These are phyloP conservation scores for Capsaspora owczarzaki DNA, from an alignment of 78 protist species.

Conservation along the genomic window DNA sequence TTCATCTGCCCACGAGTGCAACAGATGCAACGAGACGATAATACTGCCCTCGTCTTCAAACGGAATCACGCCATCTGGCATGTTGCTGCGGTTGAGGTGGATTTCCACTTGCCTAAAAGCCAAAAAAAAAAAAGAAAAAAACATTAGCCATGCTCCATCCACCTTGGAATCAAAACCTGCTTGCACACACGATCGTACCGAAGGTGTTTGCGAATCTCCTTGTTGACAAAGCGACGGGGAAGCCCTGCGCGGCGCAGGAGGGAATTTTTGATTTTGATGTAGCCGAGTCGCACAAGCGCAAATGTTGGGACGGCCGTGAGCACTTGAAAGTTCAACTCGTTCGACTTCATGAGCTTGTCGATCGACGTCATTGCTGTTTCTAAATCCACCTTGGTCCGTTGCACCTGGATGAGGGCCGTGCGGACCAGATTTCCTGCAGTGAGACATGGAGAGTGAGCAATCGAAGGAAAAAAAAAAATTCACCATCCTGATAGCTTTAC, in stretches of 20 bases:
- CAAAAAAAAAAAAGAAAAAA: too few relatives aligned
- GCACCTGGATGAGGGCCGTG: slow-evolving; percentile 12
- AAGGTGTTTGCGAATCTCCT: not conserved
- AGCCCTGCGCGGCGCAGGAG: not conserved
- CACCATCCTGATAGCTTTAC: not conserved
- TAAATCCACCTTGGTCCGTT: not conserved
- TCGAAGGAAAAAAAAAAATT: not conserved
- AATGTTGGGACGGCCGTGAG: slow-evolving; percentile 1
- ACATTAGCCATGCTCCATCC: too few relatives aligned
- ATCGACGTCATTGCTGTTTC: not conserved
- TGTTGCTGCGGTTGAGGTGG: not conserved
- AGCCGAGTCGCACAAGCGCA: not conserved
- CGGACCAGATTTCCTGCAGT: not conserved
- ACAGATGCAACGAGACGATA: not conserved
- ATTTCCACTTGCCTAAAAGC: not conserved
- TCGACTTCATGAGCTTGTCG: not conserved
- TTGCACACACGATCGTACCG: too few relatives aligned
- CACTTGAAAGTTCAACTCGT: slow-evolving; percentile 1
- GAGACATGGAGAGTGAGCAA: not conserved
- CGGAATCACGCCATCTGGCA: not conserved
- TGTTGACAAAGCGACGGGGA: not conserved
- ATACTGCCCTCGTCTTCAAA: not conserved
- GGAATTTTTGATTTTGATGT: not conserved
- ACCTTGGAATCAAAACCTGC: too few relatives aligned
- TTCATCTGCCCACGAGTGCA: not conserved